Percentiles rank a stretch among this genome's conserved stretches.
These are phyloP conservation scores for Penicillium sp. DNA, from an alignment of 2,329 filamentous ascomycete species.

Conservation along the genomic window DNA sequence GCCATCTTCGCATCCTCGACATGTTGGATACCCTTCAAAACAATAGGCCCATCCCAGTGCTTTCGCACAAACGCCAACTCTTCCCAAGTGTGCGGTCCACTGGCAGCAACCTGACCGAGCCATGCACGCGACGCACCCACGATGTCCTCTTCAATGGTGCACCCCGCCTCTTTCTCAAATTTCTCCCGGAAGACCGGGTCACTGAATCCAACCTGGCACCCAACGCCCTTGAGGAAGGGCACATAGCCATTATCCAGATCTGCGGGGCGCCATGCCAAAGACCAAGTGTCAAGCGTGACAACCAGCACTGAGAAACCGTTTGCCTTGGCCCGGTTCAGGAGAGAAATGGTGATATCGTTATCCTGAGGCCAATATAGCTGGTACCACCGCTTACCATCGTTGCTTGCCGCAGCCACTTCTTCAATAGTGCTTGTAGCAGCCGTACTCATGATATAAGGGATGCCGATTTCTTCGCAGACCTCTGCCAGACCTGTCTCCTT, in stretches of 20 bases:
- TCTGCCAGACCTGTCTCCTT: conserved; percentile 68
- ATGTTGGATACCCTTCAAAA: conserved; percentile 65
- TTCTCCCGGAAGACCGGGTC: conserved; percentile 69
- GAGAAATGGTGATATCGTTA: conserved; percentile 68
- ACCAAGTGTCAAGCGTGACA: conserved; percentile 75
- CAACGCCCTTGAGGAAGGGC: conserved; percentile 64
- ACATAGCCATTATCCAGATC: conserved; percentile 66
- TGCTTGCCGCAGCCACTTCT: conserved; percentile 66
- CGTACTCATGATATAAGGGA: conserved; percentile 73
- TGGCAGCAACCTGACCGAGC: conserved; percentile 60
- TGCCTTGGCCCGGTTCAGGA: conserved; percentile 66
- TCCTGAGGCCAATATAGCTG: conserved; percentile 77
- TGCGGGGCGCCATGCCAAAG: conserved; percentile 68
- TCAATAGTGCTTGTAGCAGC: conserved; percentile 69
- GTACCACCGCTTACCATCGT: conserved; percentile 68
- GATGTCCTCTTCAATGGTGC: conserved; percentile 55
- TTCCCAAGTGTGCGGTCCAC: conserved; percentile 64
- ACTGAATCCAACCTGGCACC: conserved; percentile 67
- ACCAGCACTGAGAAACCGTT: conserved; percentile 70
- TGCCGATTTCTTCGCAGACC: conserved; percentile 64
- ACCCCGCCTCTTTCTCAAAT: conserved; percentile 59
- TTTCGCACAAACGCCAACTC: conserved; percentile 64
- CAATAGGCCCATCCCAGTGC: conserved; percentile 69
- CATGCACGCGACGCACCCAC: conserved; percentile 60
- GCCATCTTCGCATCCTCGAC: conserved; percentile 56